Evolutionary conservation across 768 basidiomycete genomes (phyloP), one percentile per base, ranked within the genome.

Genomic region (Kwoniella botswanensis): DNA sequence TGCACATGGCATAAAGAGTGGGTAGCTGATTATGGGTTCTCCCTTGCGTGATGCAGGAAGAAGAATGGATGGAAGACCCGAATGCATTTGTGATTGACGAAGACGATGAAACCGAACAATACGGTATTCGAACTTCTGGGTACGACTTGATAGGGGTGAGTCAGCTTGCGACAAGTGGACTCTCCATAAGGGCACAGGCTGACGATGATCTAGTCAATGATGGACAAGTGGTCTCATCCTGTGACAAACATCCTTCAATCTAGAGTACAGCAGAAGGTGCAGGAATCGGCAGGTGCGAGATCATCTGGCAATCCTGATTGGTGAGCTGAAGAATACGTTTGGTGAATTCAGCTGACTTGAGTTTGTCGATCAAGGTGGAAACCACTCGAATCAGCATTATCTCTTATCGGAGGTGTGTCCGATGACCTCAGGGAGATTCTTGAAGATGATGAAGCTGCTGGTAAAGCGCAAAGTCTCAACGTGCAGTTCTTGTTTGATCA

Each of bases 51-150:
- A 46, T 44, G 13, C 71, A 98, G 94, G 94, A 94, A 79, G 93
- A 94, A 41, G 91, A 89, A 17, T 98, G 96, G 96, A 88, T 89
- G 2, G 88, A 87, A 64, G 92, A 97, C 76, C 90, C 93, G 3
- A 98, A 98, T 75, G 89, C 91, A 3, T 98, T 98, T 78, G 90
- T 98, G 41, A 91, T 91, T 26, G 93, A 98, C 79, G 95, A 98
- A 78, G 93, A 97, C 65, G 96, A 98, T 71, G 94, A 96, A 71
- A 90, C 90, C 1, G 89, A 92, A 64, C 80, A 87, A 1, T 95
- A 94, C 79, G 92, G 92, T 65, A 87, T 93, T 43, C 88, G 97
- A 44, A 88, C 93, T 2, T 91, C 93, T 4, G 90, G 90, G 3
- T 90, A 94, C 75, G 96, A 98, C 78, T 84, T 98, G 44, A 84